Percentiles rank a stretch among this genome's conserved stretches.
phyloP scores from a whole-genome alignment of 2,329 filamentous ascomycete species.

The Diaporthe citrichinensis region DNA sequence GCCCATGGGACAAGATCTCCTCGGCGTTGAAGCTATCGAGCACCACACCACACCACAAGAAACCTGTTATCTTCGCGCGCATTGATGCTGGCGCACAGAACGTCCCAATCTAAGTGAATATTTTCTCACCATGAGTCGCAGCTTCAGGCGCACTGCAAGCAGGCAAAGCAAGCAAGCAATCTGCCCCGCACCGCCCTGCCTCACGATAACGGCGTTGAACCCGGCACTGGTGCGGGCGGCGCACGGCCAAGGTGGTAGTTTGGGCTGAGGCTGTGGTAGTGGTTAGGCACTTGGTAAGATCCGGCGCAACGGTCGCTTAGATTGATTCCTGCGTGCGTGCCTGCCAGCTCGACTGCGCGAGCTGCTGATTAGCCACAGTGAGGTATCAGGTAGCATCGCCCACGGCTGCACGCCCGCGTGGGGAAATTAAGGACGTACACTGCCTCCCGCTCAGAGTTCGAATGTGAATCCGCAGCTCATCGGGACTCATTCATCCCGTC shows the following conservation, averaged over 20 bases:
- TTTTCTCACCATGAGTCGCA: background rate
- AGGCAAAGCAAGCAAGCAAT: too few species aligned
- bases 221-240: background rate
- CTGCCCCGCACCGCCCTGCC: background rate
- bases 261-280: slow-evolving; percentile 10
- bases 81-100: slow-evolving; percentile 20
- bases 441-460: slow-evolving; percentile 22
- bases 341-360: background rate
- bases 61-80: slow-evolving; percentile 4
- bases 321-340: background rate
- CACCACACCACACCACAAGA: background rate
- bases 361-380: background rate
- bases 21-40: background rate
- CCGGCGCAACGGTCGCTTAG: slow-evolving; percentile 6
- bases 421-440: slow-evolving; percentile 20
- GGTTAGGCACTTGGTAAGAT: background rate
- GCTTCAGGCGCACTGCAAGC: background rate
- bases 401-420: background rate
- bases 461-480: slow-evolving; percentile 17
- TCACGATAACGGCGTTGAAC: slow-evolving; percentile 3
- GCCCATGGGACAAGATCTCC: background rate
- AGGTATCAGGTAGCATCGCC: background rate
- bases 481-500: slow-evolving; percentile 24
- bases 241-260: slow-evolving; percentile 22
- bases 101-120: background rate